Evolutionary conservation across 169 alveolate species (phyloP), one percentile per base, ranked within the genome.

Genomic region (Plasmodium vivax): DNA sequence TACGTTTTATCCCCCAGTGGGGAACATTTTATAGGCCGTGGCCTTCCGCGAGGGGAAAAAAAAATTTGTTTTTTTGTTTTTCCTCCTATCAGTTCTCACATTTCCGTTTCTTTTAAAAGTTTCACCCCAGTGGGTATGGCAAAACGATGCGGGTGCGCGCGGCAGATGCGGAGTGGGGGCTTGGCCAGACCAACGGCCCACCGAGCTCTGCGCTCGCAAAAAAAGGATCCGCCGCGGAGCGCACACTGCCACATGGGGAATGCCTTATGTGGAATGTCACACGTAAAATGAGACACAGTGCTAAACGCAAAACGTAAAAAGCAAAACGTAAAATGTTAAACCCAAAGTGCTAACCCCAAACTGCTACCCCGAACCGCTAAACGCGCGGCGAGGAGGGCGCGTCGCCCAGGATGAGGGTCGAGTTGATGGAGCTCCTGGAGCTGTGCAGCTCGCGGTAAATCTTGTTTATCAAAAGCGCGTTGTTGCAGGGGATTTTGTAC

Each of bases 401-500:
- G 5, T 56, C 84, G 12, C 94, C 94, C 23, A 90, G 51, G 54
- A 81, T 71, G 74, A 90, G 71, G 38, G 94, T 90, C 2, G 94
- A 90, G 34, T 90, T 90, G 32, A 90, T 90, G 10, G 94, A 90
- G 51, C 51, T 81, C 73, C 62, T 90, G 23, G 94, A 90, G 82
- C 83, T 90, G n/a, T 90, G 92, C 27, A 90, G 38, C 54, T 90
- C 94, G 74, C 74, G 41, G 51, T 90, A 90, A 62, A 90, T 90
- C 47, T 90, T 90, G 23, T 90, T 90, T 58, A 90, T 90, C 12
- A 90, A 47, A 10, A 71, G 27, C 4, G 94, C 94, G 38, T 90
- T 90, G 74, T 90, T 90, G 51, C 94, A 90, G n/a, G 94, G 92
- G 3, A 90, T 90, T 62, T 90, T 90, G 41, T 90, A 90, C 68